Percentiles rank a stretch among this genome's conserved stretches.
phyloP scores from a whole-genome alignment of 2,329 filamentous ascomycete genomes.

The Pleomassaria siparia region DNA sequence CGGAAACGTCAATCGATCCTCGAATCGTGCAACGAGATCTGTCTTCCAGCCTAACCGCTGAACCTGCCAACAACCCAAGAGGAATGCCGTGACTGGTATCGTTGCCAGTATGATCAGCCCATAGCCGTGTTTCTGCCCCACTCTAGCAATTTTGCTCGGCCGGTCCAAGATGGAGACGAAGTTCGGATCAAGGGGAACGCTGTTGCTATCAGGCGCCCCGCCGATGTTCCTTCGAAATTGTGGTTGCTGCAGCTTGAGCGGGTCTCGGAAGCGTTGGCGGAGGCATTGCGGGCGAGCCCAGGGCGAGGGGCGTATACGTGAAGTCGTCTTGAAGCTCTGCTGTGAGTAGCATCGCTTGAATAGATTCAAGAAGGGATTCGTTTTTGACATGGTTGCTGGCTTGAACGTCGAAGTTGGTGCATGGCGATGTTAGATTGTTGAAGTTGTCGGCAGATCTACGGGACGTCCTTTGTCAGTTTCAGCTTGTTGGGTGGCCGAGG shows the following conservation, averaged over 20 bases:
- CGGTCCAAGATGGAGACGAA: constrained; percentile 88
- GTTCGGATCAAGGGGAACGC: constrained; percentile 64
- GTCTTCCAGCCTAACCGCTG: constrained; percentile 93
- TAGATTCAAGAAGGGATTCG: constrained; percentile 36
- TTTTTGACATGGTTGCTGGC: constrained; percentile 36
- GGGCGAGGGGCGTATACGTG: constrained; percentile 10
- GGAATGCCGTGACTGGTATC: constrained; percentile 89
- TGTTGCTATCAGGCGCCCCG: constrained; percentile 47
- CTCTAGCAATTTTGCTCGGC: constrained; percentile 76
- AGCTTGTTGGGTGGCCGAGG: constrained; percentile 12
- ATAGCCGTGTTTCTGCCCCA: constrained; percentile 72
- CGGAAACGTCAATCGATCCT: constrained; percentile 83
- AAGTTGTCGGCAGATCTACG: constrained; percentile 6
- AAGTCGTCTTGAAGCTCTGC: constrained; percentile 8
- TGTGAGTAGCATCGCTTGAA: constrained; percentile 32
- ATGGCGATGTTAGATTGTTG: constrained; percentile 1
- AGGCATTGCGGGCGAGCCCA: constrained; percentile 37
- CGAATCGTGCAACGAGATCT: constrained; percentile 84
- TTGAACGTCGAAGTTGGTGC: constrained; percentile 1
- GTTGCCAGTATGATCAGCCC: constrained; percentile 80
- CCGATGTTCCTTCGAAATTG: constrained; percentile 24
- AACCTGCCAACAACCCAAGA: constrained; percentile 92
- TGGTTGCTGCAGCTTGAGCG: constrained; percentile 20
- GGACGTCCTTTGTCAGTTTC: neutral
- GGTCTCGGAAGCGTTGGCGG: constrained; percentile 26